Evolutionary conservation across 805 yeast genomes (phyloP), one percentile per base, ranked within the genome.

Genomic region (Priceomyces carsonii): DNA sequence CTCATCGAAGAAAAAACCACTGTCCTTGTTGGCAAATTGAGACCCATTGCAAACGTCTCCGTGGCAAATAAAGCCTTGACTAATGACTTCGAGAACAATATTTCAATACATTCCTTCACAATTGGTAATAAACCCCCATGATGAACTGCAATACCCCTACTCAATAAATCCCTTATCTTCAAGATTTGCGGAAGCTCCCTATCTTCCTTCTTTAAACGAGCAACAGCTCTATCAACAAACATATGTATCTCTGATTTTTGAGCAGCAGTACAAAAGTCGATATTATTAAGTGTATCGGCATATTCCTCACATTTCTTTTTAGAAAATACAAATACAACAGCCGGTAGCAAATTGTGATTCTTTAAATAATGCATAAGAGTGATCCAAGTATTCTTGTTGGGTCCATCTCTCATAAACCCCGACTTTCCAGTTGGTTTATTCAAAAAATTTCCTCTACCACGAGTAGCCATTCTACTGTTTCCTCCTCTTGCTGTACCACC

Each of bases 21-120:
- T 0, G 99, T 93, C 64, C 96, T 80, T 0, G 99, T 91, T 8
- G 99, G 99, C 53, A 93, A 69, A 56, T 93, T 93, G 56, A 93
- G 75, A 9, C 99, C 99, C 98, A 93, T 93, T 5, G 99, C 98
- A 71, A 93, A 91, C 0, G 99, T 93, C 60, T 93, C 99, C 0
- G 99, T 93, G 0, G 99, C 98, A 66, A 93, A 93, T 34, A 93
- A 66, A 1, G 91, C 93, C 58, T 89, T 90, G 28, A 93, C 85
- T 33, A 91, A 69, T 0, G 95, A 82, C 48, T 79, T 82, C 0
- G 97, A 81, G 64, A 93, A 93, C 31, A 93, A 63, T 37, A 93
- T 90, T 61, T 93, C 99, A 44, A 90, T 90, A 29, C 88, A 79
- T 54, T 90, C 98, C 52, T 90, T 90, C 18, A 90, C 95, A 25